Base-by-base conservation (phyloP, 176 grass and related monocot genomes). In the Olyra latifolia region DNA sequence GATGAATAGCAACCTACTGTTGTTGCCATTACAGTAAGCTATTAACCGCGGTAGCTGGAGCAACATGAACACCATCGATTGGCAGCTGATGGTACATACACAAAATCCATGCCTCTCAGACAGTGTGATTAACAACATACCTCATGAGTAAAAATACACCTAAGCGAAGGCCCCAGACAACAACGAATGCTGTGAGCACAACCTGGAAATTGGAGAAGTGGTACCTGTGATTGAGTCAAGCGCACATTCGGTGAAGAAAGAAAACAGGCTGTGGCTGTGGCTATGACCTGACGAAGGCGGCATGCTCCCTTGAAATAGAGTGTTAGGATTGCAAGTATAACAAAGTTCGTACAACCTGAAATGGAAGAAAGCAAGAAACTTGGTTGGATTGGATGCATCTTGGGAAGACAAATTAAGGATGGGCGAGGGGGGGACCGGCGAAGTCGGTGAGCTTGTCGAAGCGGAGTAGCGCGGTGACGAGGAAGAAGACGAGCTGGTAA, bases 391-490 rank as follows among this genome's bases (percentile, higher is more conserved):
- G 7, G 48, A 7, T 19, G 48, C 48, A 19, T 49, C 48, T 52
- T 20, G 48, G 15, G 5, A 50, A 50, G 16, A 50, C 48, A 19
- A 1, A 50, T 19, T 17, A 50, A 50, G 50, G 17, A 8, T n/a
- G 25, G 25, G 24, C 16, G 73, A 16, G 29, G 46, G 13, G 72
- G 19, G 47, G 77, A 91, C 89, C 84, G 3, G 84, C 89, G 46
- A 91, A 87, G 72, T 91, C 89, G 55, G 89, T 91, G 76, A 91
- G 75, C 53, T 87, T 91, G 43, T 91, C 89, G 30, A 91, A 84
- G 75, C 35, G 74, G 62, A 91, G 89, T 30, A 91, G 80, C 32
- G 80, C 89, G 17, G 89, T 87, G 63, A 87, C 66, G 17, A 91
- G 43, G 84, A 91, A 91, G 89, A 91, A 87, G 3, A 77, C 10